A percentile compares a stretch with the other conserved stretches of the same genome.
These are phyloP conservation scores for Daldinia concentrica DNA, from an alignment of 495 filamentous ascomycete genomes.

Conservation along the genomic window DNA sequence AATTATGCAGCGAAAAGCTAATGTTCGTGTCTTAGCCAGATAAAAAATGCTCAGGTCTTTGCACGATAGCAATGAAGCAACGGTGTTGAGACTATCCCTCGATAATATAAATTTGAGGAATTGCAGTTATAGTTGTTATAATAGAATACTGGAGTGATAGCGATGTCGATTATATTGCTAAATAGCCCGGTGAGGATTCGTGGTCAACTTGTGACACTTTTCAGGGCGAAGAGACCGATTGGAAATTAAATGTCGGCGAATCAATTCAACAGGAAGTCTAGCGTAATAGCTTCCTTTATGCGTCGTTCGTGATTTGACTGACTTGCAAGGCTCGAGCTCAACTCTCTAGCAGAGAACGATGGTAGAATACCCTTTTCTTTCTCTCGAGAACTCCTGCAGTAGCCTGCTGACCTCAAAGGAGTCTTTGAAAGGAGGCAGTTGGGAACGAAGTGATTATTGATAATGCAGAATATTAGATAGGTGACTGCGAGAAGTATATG, in stretches of 20 bases:
- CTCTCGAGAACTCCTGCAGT: constrained; percentile 80
- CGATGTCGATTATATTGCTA: constrained; percentile 15
- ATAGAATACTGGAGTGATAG: not conserved
- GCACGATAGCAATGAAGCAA: constrained; percentile 1
- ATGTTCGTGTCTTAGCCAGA: constrained; percentile 32
- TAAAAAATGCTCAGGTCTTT: constrained; percentile 49
- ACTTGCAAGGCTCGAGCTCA: constrained; percentile 44
- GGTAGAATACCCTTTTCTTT: constrained; percentile 42
- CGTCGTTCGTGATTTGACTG: constrained; percentile 32
- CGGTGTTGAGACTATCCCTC: not conserved
- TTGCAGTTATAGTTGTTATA: constrained; percentile 16
- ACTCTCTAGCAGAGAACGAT: constrained; percentile 42
- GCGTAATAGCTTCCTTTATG: constrained; percentile 44
- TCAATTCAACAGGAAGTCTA: constrained; percentile 54
- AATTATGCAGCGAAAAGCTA: not conserved
- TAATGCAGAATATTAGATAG: constrained; percentile 45
- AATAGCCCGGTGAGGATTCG: constrained; percentile 15
- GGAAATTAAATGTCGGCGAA: constrained; percentile 15
- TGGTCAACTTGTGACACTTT: constrained; percentile 21
- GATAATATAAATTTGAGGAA: not conserved
- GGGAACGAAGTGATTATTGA: constrained; percentile 46
- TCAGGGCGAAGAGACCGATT: constrained; percentile 31
- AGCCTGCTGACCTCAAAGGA: constrained; percentile 93
- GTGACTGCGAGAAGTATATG: constrained; percentile 42
- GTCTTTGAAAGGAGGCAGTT: constrained; percentile 57